Evolutionary conservation across 257 asterid species (phyloP), one percentile per base, ranked within the genome.

Genomic region (Ajuga chamaepitys): DNA sequence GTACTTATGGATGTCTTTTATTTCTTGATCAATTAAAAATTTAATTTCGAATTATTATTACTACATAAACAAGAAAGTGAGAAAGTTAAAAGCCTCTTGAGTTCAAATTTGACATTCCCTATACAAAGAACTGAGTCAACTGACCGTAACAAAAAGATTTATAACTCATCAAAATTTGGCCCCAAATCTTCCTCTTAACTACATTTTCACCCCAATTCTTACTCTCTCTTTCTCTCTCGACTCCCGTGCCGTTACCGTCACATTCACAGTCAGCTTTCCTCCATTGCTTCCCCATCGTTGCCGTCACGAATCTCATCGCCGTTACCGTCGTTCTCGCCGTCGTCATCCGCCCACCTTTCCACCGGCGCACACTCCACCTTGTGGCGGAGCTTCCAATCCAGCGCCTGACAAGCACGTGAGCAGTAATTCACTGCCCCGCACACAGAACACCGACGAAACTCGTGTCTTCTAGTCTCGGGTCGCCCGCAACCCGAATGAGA

Each of bases 381-480:
- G 52, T 93, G 99, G 57, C 96, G 86, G 79, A 76, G 77, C 83
- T 88, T 88, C 99, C 99, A 93, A 63, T 93, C 99, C 69, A 93
- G 79, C 64, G 97, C 96, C 68, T 93, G 99, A 47, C 99, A 93
- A 3, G 97, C 97, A 48, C 97, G 95, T 13, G 99, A 93, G 82
- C 99, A 93, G 38, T 93, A 93, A 67, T 88, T 93, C 72, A 87
- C 97, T 1, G 86, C 80, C 10, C 97, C 95, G 69, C 99, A 93
- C 51, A 89, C 95, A 0, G 95, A 86, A 60, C 99, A 93, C 68
- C 97, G 77, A 5, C 97, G 86, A 64, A 89, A 93, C 78, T 93
- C 99, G 5, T 87, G 95, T 69, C 80, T 70, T 64, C 99, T 58
- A 0, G 92, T 84, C 82, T 93, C 99, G 62, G 97, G 95, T 57